A percentile compares a stretch with the other conserved stretches of the same genome.
These are phyloP conservation scores for Populus simonii DNA, from an alignment of 345 rosid species.

Conservation along the genomic window DNA sequence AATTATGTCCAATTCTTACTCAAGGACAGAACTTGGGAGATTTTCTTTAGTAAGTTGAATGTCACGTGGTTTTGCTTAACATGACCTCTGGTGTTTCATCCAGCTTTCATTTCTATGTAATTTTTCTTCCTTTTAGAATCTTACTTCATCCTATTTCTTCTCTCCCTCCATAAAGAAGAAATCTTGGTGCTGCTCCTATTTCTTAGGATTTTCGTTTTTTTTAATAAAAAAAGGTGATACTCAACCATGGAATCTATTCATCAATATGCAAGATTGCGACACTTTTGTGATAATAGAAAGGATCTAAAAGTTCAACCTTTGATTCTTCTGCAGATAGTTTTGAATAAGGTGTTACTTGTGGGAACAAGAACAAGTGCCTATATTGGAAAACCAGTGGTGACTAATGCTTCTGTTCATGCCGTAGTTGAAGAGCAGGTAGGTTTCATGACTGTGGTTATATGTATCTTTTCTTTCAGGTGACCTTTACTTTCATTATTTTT, in stretches of 20 bases:
- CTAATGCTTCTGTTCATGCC: constrained; percentile 94
- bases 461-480: neutral
- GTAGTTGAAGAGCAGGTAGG: constrained; percentile 86
- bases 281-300: neutral
- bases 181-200: neutral
- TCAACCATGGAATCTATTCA: neutral
- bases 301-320: neutral
- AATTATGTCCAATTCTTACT: neutral
- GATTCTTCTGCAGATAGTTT: constrained; percentile 49
- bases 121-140: neutral
- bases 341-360: constrained; percentile 92
- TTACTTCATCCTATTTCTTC: neutral
- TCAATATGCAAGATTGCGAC: neutral
- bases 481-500: neutral
- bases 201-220: neutral
- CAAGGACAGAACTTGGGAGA: neutral
- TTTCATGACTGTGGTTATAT: constrained; percentile 2
- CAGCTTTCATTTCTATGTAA: neutral
- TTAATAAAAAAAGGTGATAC: neutral
- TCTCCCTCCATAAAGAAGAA: neutral
- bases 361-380: constrained; percentile 84
- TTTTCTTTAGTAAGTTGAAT: neutral
- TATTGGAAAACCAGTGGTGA: constrained; percentile 86
- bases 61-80: neutral
- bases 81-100: neutral